These are phyloP conservation scores for Suillus luteus DNA, from an alignment of 768 basidiomycete genomes.

Conservation along the genomic window DNA sequence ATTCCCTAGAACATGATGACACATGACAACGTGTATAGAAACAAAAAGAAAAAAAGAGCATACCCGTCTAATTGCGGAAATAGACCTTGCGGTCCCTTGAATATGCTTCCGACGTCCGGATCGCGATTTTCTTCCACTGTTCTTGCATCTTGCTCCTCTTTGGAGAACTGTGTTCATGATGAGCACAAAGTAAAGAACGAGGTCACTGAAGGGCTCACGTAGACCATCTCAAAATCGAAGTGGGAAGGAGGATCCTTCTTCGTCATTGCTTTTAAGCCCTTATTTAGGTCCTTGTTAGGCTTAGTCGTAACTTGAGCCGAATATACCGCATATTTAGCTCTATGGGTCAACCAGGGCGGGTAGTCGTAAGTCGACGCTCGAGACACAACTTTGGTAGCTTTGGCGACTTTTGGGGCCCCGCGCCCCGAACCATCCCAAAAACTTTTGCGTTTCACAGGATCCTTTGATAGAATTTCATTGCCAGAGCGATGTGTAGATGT, in stretches of 20 bases:
- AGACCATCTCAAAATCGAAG: slow-evolving; percentile 79
- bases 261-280: slow-evolving; percentile 79
- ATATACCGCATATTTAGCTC: slow-evolving; percentile 16
- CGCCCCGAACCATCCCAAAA: slow-evolving; percentile 11
- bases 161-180: slow-evolving; percentile 55
- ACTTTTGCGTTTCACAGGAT: slow-evolving; percentile 10
- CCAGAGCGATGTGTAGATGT: slow-evolving; percentile 34
- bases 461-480: neutral
- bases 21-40: slow-evolving; percentile 1
- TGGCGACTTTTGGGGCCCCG: neutral
- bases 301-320: slow-evolving; percentile 49
- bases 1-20: slow-evolving; percentile 36
- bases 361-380: neutral
- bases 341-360: neutral
- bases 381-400: neutral
- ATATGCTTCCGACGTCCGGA: slow-evolving; percentile 71
- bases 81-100: slow-evolving; percentile 58
- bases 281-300: slow-evolving; percentile 57
- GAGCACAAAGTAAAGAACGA: slow-evolving; percentile 1
- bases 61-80: slow-evolving; percentile 80
- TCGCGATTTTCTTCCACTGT: slow-evolving; percentile 60
- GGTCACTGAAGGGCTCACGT: slow-evolving; percentile 47
- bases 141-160: slow-evolving; percentile 72
- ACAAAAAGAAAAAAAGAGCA: slow-evolving; percentile 18
- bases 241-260: slow-evolving; percentile 85